Conservation (phyloP, 2,329 filamentous ascomycete species). For the Pyrenophora tritici-repentis region DNA sequence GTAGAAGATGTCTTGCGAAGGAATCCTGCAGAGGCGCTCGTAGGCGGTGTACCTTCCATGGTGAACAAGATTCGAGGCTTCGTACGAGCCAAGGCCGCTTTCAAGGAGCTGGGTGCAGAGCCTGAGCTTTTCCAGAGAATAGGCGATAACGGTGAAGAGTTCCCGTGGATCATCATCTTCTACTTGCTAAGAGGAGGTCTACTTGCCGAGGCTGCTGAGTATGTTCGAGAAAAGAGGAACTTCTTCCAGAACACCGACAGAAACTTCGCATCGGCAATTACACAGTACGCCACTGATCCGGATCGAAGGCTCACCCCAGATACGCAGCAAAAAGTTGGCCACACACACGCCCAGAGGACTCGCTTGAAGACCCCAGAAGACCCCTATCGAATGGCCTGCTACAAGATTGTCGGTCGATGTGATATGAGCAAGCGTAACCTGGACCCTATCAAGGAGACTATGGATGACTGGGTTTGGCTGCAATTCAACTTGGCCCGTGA, state of each 20-base stretch:
- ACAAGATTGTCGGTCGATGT: constrained; percentile 90
- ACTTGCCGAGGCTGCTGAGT: constrained; percentile 80
- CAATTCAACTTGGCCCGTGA: constrained; percentile 68
- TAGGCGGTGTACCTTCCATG: constrained; percentile 85
- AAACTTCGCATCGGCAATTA: constrained; percentile 85
- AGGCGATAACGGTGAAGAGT: constrained; percentile 67
- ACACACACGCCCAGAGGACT: constrained; percentile 83
- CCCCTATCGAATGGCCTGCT: constrained; percentile 94
- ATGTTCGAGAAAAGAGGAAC: constrained; percentile 80
- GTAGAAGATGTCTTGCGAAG: constrained; percentile 78
- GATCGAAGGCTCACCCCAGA: constrained; percentile 79
- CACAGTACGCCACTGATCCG: constrained; percentile 75
- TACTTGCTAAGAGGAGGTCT: constrained; percentile 87
- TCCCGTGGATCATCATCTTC: constrained; percentile 92
- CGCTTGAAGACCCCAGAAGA: constrained; percentile 87
- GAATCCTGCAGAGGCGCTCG: constrained; percentile 84
- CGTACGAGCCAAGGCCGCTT: constrained; percentile 76
- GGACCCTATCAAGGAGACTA: constrained; percentile 62
- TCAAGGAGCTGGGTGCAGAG: constrained; percentile 84
- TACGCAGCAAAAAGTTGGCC: constrained; percentile 83
- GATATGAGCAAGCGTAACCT: constrained; percentile 63
- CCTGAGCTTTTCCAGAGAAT: constrained; percentile 79
- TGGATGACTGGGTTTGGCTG: constrained; percentile 71
- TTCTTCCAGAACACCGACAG: constrained; percentile 90
- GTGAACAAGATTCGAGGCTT: constrained; percentile 92